These are phyloP conservation scores for Linnemannia exigua DNA, from an alignment of 192 early-diverging fungal species.

Conservation along the genomic window DNA sequence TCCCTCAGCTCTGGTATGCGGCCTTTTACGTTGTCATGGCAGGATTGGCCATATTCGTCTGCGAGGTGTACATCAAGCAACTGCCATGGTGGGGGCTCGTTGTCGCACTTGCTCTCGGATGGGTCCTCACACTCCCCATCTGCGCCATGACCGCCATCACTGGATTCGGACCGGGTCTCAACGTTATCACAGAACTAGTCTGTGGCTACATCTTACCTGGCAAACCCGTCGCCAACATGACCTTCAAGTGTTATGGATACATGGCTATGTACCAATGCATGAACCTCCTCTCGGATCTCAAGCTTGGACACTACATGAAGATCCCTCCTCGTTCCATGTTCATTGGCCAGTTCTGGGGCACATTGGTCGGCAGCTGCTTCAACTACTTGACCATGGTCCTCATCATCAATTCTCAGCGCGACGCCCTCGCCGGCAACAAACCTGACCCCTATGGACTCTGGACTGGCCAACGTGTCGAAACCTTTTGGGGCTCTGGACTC, in stretches of 20 bases:
- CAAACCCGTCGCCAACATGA: slow-evolving; percentile 62
- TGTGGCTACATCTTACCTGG: slow-evolving; percentile 73
- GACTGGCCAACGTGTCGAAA: slow-evolving; percentile 57
- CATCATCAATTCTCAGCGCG: slow-evolving; percentile 37
- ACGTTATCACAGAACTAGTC: slow-evolving; percentile 71
- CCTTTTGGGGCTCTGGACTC: slow-evolving; percentile 74
- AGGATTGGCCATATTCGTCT: slow-evolving; percentile 47
- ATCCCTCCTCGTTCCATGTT: slow-evolving; percentile 78
- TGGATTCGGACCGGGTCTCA: slow-evolving; percentile 61
- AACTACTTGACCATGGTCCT: slow-evolving; percentile 59
- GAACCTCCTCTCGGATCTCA: slow-evolving; percentile 78
- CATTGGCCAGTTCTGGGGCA: slow-evolving; percentile 70
- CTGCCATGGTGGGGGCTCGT: slow-evolving; percentile 66
- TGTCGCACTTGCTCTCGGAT: slow-evolving; percentile 50
- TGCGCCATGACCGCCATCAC: slow-evolving; percentile 69
- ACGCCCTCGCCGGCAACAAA: slow-evolving; percentile 33
- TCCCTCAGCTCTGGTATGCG: slow-evolving; percentile 68
- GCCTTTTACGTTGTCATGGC: slow-evolving; percentile 55
- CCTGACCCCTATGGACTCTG: slow-evolving; percentile 62
- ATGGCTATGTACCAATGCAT: slow-evolving; percentile 81
- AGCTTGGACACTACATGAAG: slow-evolving; percentile 82
- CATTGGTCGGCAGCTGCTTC: slow-evolving; percentile 59
- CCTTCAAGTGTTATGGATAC: slow-evolving; percentile 71
- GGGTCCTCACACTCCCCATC: slow-evolving; percentile 63
- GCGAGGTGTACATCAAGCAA: slow-evolving; percentile 39